Percentiles rank a stretch among this genome's conserved stretches.
These are phyloP conservation scores for Leptomonas seymouri DNA, from an alignment of 208 protist genomes.

Conservation along the genomic window DNA sequence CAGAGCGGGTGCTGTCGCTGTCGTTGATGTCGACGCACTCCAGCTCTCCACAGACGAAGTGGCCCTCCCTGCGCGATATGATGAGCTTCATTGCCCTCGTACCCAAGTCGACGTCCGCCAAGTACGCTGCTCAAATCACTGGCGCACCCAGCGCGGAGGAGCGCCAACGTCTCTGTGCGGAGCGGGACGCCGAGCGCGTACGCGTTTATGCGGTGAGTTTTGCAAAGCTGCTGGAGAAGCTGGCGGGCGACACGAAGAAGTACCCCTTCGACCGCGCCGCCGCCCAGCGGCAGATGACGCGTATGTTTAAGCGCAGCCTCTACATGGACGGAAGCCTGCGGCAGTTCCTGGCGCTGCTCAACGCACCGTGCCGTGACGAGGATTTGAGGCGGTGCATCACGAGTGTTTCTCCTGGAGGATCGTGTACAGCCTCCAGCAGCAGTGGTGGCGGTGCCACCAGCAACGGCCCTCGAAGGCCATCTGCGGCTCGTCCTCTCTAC, in stretches of 20 bases:
- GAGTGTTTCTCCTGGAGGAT: slow-evolving; percentile 11
- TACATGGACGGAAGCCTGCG: slow-evolving; percentile 48
- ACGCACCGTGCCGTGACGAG: slow-evolving; percentile 35
- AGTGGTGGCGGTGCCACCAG: neutral
- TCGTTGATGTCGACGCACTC: slow-evolving; percentile 56
- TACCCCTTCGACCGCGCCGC: slow-evolving; percentile 45
- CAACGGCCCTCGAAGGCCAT: too few relatives aligned
- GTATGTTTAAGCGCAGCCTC: slow-evolving; percentile 48
- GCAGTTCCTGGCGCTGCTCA: slow-evolving; percentile 68
- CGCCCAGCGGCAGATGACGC: slow-evolving; percentile 35
- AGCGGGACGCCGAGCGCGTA: slow-evolving; percentile 39
- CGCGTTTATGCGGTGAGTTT: slow-evolving; percentile 40
- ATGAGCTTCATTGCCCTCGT: slow-evolving; percentile 40
- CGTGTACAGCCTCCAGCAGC: neutral
- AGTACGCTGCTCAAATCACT: slow-evolving; percentile 34
- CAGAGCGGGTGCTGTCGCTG: slow-evolving; percentile 51
- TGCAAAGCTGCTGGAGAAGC: slow-evolving; percentile 37
- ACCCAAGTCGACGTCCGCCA: slow-evolving; percentile 38
- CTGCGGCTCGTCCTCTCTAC: slow-evolving; percentile 18
- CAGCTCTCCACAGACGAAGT: slow-evolving; percentile 26
- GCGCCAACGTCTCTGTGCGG: slow-evolving; percentile 25
- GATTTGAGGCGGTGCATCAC: slow-evolving; percentile 38
- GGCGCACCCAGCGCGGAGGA: slow-evolving; percentile 32
- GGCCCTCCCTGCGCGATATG: slow-evolving; percentile 51
- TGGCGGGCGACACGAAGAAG: slow-evolving; percentile 36